phyloP scores from a whole-genome alignment of 2,329 filamentous ascomycete species.

The Fusarium xyrophilum region DNA sequence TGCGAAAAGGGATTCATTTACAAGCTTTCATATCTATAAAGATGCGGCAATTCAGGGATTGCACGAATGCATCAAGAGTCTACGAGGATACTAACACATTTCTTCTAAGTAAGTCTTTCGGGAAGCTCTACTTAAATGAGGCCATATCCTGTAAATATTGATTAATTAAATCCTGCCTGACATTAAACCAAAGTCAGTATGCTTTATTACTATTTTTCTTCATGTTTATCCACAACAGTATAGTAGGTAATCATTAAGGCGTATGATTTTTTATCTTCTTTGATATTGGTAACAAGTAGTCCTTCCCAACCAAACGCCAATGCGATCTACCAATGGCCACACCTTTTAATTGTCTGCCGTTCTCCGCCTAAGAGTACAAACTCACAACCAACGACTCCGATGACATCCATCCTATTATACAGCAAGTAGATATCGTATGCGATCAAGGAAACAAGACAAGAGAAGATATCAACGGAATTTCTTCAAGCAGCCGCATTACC shows the following conservation, averaged over 20 bases:
- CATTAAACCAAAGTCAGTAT: not conserved
- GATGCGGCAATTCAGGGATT: not conserved
- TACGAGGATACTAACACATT: too few species aligned
- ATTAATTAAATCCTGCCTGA: not conserved
- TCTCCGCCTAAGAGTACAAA: not conserved
- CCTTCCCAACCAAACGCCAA: conserved; percentile 37
- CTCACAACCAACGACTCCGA: conserved; percentile 5
- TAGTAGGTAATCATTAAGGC: not conserved
- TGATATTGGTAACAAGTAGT: conserved; percentile 12
- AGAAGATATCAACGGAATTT: not conserved
- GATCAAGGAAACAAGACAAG: not conserved
- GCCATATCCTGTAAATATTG: not conserved
- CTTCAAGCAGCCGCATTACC: conserved; percentile 26
- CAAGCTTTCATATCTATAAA: not conserved
- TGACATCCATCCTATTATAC: conserved; percentile 36
- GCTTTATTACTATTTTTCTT: not conserved
- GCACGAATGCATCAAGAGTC: not conserved
- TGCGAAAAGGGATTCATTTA: not conserved
- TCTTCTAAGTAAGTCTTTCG: not conserved
- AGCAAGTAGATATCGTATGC: not conserved
- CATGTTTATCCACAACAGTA: not conserved
- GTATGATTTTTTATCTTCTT: conserved; percentile 5
- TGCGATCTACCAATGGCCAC: conserved; percentile 6
- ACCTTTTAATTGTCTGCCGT: conserved; percentile 3
- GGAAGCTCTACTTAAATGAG: not conserved